A percentile compares a stretch with the other conserved stretches of the same genome.
phyloP scores from a whole-genome alignment of 371 early-diverging fungal species.

The Mucor lusitanicus region DNA sequence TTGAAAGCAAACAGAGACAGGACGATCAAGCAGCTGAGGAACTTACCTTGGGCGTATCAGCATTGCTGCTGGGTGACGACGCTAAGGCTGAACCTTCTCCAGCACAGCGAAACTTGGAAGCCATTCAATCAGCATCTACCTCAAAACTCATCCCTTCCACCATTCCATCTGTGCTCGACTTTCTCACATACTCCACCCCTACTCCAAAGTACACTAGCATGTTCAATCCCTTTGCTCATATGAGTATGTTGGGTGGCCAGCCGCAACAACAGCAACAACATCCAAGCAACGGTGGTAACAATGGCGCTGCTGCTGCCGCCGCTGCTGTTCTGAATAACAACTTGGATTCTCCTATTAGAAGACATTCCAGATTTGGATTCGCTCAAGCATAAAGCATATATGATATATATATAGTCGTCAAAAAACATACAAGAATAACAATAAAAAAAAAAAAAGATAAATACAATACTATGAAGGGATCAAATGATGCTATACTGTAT shows the following conservation, averaged over 20 bases:
- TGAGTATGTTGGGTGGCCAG: neutral
- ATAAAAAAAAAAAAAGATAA: neutral
- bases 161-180: constrained; percentile 10
- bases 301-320: constrained; percentile 2
- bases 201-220: constrained; percentile 37
- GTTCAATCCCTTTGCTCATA: constrained; percentile 48
- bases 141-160: neutral
- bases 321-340: constrained; percentile 25
- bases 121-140: constrained; percentile 10
- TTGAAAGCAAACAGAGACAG: constrained; percentile 4
- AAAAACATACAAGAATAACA: neutral
- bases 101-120: constrained; percentile 12
- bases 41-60: constrained; percentile 37
- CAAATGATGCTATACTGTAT: neutral
- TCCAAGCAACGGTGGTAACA: constrained; percentile 6
- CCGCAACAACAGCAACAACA: neutral
- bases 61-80: constrained; percentile 17
- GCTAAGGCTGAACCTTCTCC: constrained; percentile 4
- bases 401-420: neutral
- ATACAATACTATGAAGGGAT: neutral
- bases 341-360: constrained; percentile 42
- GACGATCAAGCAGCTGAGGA: constrained; percentile 14
- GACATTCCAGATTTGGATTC: constrained; percentile 52
- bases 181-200: constrained; percentile 27
- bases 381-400: constrained; percentile 37